phyloP scores from a whole-genome alignment of 768 basidiomycete species.

The Pleurotus sapidus region DNA sequence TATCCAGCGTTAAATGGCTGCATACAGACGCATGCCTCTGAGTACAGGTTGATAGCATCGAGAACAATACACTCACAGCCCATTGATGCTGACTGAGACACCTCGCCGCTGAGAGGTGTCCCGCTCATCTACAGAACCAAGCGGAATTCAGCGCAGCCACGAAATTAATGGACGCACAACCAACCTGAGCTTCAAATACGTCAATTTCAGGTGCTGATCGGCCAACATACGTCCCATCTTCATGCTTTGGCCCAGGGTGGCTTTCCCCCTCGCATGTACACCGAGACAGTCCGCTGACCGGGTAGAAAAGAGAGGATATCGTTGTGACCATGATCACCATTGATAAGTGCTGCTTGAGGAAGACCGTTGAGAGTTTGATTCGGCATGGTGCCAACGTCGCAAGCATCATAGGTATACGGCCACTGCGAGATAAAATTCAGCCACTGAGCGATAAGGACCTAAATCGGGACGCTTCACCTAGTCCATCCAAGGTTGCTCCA shows the following conservation, averaged over 20 bases:
- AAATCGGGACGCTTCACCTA: conserved; percentile 36
- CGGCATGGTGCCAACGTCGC: conserved; percentile 80
- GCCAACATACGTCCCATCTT: conserved; percentile 77
- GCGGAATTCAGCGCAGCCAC: neutral
- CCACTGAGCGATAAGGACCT: no score
- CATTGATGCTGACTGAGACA: conserved; percentile 87
- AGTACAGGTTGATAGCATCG: neutral
- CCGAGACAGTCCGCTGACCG: conserved; percentile 78
- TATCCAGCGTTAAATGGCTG: conserved; percentile 80
- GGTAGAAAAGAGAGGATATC: conserved; percentile 68
- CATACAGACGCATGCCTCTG: conserved; percentile 5
- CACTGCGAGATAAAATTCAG: conserved; percentile 39
- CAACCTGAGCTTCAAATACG: conserved; percentile 77
- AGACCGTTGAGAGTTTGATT: conserved; percentile 77
- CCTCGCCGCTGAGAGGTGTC: conserved; percentile 46
- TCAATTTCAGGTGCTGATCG: conserved; percentile 89
- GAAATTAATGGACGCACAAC: neutral
- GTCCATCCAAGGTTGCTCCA: conserved; percentile 79
- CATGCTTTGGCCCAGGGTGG: conserved; percentile 78
- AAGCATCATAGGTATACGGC: conserved; percentile 81
- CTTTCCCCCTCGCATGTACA: conserved; percentile 83
- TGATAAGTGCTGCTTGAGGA: conserved; percentile 58
- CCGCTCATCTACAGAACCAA: conserved; percentile 42
- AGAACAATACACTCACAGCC: conserved; percentile 48
- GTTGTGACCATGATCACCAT: conserved; percentile 49